Evolutionary conservation across 177 flowering plant genomes (phyloP).

Genomic region (Vitis hybrid): DNA sequence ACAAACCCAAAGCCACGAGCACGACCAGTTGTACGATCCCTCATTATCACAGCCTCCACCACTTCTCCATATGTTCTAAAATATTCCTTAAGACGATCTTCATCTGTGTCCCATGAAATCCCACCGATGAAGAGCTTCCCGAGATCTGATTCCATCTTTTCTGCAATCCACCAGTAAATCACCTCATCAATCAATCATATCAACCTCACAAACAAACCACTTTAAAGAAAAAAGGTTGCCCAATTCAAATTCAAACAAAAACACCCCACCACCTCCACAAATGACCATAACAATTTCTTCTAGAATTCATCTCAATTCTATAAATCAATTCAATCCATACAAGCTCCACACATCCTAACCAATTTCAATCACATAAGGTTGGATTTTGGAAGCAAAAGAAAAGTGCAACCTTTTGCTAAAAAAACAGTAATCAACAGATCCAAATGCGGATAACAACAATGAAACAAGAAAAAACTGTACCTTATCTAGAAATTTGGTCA

Average conservation of each 20-base stretch:
- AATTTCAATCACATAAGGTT: conserved; percentile 1
- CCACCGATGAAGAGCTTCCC: conserved; percentile 97
- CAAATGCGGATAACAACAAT: conserved; percentile 17
- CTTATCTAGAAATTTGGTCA: conserved; percentile 31
- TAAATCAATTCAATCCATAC: neutral
- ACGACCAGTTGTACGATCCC: conserved; percentile 87
- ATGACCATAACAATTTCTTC: no score
- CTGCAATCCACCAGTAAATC: conserved; percentile 19
- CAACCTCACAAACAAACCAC: conserved; percentile 11
- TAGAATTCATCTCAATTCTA: neutral
- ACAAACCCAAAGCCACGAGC: conserved; percentile 96
- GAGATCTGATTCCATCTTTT: conserved; percentile 83
- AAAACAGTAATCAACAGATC: conserved; percentile 18
- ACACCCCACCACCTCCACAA: no score
- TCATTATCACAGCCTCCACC: conserved; percentile 93
- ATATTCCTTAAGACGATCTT: conserved; percentile 85
- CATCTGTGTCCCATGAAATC: conserved; percentile 96
- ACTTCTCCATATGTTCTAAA: conserved; percentile 79
- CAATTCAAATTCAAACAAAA: conserved; percentile 3
- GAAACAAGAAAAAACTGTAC: conserved; percentile 18
- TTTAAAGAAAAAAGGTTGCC: neutral
- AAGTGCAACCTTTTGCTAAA: conserved; percentile 2
- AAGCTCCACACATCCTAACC: conserved; percentile 8
- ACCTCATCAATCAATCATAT: conserved; percentile 10
- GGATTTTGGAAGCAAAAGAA: neutral